phyloP scores from a whole-genome alignment of 2,329 filamentous ascomycete genomes.

The Ambrosiella beaveri region DNA sequence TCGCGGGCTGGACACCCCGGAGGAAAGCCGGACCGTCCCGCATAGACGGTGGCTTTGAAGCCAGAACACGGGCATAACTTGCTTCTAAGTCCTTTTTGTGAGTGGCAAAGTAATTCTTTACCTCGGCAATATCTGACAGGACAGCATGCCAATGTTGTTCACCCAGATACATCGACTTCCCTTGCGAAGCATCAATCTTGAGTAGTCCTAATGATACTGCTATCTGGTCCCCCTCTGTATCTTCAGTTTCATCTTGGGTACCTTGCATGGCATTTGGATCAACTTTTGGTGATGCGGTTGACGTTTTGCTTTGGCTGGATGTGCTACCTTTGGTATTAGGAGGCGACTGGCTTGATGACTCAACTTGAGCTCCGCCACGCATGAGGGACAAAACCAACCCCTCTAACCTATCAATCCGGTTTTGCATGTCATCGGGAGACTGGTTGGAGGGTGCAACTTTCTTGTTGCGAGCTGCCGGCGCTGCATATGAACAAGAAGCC shows the following conservation, averaged over 20 bases:
- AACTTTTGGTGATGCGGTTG: constrained; percentile 1
- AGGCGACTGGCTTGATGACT: constrained; percentile 20
- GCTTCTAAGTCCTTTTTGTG: constrained; percentile 83
- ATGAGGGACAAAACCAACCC: constrained; percentile 82
- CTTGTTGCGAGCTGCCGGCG: constrained; percentile 46
- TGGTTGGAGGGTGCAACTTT: constrained; percentile 48
- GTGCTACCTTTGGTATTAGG: neutral
- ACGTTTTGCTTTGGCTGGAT: constrained; percentile 2
- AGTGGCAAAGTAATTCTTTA: constrained; percentile 72
- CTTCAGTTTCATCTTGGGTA: constrained; percentile 14
- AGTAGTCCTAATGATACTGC: constrained; percentile 62
- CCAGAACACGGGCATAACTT: constrained; percentile 59
- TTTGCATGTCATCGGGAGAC: constrained; percentile 90
- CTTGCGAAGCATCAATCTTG: constrained; percentile 61
- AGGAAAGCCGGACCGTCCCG: constrained; percentile 58
- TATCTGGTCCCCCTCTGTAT: constrained; percentile 23
- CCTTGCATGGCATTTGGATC: neutral
- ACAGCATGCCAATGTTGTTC: constrained; percentile 73
- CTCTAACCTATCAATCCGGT: constrained; percentile 88
- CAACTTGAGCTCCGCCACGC: constrained; percentile 55
- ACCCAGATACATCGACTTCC: constrained; percentile 65
- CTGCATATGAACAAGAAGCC: constrained; percentile 69
- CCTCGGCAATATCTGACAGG: constrained; percentile 70
- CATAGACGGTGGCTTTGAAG: constrained; percentile 42
- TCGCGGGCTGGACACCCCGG: constrained; percentile 54